Base-by-base conservation (phyloP, 108 stramenopile species). In the Aurantiochytrium sp. region DNA sequence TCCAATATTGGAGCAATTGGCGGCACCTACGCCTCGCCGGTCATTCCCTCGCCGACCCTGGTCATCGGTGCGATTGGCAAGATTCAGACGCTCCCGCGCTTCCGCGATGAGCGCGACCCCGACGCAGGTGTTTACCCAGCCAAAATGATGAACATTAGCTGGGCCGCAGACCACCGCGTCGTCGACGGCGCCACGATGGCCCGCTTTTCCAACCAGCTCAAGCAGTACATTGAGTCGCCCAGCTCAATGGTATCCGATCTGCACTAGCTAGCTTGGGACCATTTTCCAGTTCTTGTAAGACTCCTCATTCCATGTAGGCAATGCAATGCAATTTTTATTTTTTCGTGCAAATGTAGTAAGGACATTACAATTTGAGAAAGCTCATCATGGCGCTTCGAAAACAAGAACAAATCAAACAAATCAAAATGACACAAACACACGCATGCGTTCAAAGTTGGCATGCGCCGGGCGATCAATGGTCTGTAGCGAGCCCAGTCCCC, bases 1-100 rank as follows among this genome's bases (percentile, higher is more conserved):
- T 95, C 94, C 83, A 99, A 99, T 91, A 98, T 99, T 90, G 99
- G 99, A n/a, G 96, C 96, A 57, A 96, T 99, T 88, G 98, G 98
- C 21, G 98, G 98, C 5, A 97, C 97, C 5, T 97, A 96, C 92
- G 97, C 97, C 95, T 92, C 92, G 44, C 98, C 98, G 14, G 94
- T 98, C 51, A 94, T 99, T 8, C 91, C 95, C 0, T 92, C 95
- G 59, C 98, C 98, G 19, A 96, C 97, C 87, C 96, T 98, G 4
- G 97, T 96, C 71, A 98, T 99, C 90, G 99, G 98, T 49, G 99
- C 99, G 16, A 90, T 99, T 71, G 99, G 99, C 42, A 93, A 95
- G 83, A 95, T 97, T 42, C 98, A 97, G 88, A 92, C 94, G 58
- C 71, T 98, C 14, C 99, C 99, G 5, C 92, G 98, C 29, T 98